Percentiles rank a stretch among this genome's conserved stretches.
Evolutionary conservation across 1,139 yeast genomes (phyloP).

Genomic region (Geotrichum australiense): DNA sequence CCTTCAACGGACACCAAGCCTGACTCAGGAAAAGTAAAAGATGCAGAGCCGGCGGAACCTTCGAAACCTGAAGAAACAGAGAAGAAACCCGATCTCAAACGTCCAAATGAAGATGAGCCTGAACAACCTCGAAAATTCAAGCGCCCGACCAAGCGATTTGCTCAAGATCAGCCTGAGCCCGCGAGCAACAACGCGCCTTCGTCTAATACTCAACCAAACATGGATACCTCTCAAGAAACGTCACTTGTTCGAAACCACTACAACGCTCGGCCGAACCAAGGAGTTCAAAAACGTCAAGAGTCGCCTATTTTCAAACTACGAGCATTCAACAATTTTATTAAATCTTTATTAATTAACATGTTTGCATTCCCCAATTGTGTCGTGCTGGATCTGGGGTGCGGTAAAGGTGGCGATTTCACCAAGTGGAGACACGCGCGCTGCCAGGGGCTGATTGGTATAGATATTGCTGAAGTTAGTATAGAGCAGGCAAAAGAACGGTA

Average conservation of each 20-base stretch:
- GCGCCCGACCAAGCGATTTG: too few species aligned
- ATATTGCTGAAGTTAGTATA: conserved; percentile 83
- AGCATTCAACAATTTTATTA: conserved; percentile 86
- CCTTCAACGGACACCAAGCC: not conserved
- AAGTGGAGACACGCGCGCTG: conserved; percentile 76
- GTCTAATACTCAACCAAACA: conserved; percentile 7
- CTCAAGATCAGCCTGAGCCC: too few species aligned
- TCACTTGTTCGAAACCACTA: conserved; percentile 74
- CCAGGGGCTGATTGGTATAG: conserved; percentile 79
- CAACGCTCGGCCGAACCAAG: conserved; percentile 73
- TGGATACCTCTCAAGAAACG: conserved; percentile 24
- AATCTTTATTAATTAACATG: conserved; percentile 74
- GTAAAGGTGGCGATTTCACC: conserved; percentile 94
- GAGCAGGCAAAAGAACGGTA: conserved; percentile 78
- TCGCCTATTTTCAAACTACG: conserved; percentile 84
- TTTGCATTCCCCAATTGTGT: conserved; percentile 44
- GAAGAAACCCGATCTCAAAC: not conserved
- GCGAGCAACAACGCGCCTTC: not conserved
- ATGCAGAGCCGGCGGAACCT: not conserved
- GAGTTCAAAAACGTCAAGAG: conserved; percentile 54
- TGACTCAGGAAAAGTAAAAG: not conserved
- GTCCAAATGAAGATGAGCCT: too few species aligned
- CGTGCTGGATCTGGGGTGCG: conserved; percentile 87
- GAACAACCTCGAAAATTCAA: too few species aligned
- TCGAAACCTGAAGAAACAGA: not conserved